phyloP scores from a whole-genome alignment of 306 rosid species.

The Trichosanthes truncata region DNA sequence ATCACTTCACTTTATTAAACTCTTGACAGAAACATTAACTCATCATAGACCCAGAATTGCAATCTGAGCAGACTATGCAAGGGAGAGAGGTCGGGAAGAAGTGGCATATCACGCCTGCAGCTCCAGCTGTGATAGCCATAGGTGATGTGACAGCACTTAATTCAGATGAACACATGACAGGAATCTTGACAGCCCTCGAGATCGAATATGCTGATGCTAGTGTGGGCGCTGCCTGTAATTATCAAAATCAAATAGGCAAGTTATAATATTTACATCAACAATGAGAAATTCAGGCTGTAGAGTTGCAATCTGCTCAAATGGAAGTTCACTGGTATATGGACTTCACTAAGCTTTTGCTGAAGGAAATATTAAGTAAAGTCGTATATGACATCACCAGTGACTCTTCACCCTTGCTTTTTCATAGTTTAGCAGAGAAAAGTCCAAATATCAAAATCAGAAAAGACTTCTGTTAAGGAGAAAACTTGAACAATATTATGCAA shows the following conservation, averaged over 20 bases:
- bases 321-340: background rate
- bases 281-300: background rate
- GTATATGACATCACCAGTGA: background rate
- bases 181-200: slow-evolving; percentile 80
- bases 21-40: background rate
- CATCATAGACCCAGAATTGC: background rate
- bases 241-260: slow-evolving; percentile 1
- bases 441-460: background rate
- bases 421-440: background rate
- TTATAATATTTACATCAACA: background rate
- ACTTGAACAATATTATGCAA: background rate
- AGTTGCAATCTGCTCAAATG: background rate
- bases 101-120: slow-evolving; percentile 78
- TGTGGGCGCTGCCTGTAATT: slow-evolving; percentile 71
- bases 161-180: slow-evolving; percentile 86
- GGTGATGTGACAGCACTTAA: slow-evolving; percentile 80
- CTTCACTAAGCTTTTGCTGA: background rate
- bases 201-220: slow-evolving; percentile 86
- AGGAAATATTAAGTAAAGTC: background rate
- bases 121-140: slow-evolving; percentile 91
- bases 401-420: background rate
- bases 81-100: background rate
- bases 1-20: background rate
- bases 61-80: background rate
- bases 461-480: background rate